Evolutionary conservation across 2,329 filamentous ascomycete species (phyloP).

Genomic region (Curvularia eragrostidis): DNA sequence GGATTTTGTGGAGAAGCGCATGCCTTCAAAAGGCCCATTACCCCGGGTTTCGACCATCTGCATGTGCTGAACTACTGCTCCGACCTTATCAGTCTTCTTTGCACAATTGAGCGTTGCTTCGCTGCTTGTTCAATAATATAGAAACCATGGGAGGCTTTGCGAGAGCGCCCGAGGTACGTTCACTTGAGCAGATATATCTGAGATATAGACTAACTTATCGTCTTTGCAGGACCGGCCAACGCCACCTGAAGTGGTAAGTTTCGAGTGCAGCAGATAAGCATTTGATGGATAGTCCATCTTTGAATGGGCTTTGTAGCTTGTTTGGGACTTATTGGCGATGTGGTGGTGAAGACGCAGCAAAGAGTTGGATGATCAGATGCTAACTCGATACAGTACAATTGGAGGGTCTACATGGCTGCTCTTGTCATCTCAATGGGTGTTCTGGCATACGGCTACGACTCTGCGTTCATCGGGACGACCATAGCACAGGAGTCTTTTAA

Average conservation of each 20-base stretch:
- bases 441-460: slow-evolving; percentile 58
- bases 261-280: no score
- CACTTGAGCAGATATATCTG: neutral
- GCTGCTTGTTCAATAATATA: neutral
- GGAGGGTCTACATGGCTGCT: slow-evolving; percentile 58
- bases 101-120: neutral
- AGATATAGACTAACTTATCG: neutral
- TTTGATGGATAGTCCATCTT: neutral
- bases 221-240: slow-evolving; percentile 57
- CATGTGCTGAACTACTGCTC: neutral
- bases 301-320: no score
- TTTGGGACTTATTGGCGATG: neutral
- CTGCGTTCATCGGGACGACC: slow-evolving; percentile 62
- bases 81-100: neutral
- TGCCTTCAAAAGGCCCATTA: slow-evolving; percentile 28
- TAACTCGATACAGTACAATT: slow-evolving; percentile 53
- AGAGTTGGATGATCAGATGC: slow-evolving; percentile 11
- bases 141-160: slow-evolving; percentile 49
- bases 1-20: slow-evolving; percentile 30
- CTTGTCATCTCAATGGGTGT: slow-evolving; percentile 58
- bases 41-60: slow-evolving; percentile 26
- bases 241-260: slow-evolving; percentile 57
- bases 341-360: neutral
- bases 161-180: slow-evolving; percentile 54
- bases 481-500: slow-evolving; percentile 60